Evolutionary conservation across 1,139 yeast genomes (phyloP).

Genomic region (Pichia terricola): DNA sequence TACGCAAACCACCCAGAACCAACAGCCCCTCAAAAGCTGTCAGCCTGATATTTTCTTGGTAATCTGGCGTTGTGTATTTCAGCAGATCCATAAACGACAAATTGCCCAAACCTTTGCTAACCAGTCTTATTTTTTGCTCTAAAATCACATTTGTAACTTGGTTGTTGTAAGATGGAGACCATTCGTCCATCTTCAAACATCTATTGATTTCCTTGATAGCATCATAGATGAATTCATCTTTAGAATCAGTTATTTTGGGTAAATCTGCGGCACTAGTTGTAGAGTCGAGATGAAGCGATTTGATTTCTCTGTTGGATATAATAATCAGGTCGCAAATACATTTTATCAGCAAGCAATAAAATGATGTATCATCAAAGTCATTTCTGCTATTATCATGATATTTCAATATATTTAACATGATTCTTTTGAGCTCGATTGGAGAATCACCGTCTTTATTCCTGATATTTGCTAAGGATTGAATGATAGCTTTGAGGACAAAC

Average conservation of each 20-base stretch:
- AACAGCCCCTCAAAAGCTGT: slow-evolving; percentile 66
- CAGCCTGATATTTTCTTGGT: slow-evolving; percentile 46
- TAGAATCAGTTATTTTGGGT: slow-evolving; percentile 14
- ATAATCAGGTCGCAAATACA: slow-evolving; percentile 39
- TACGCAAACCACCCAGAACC: slow-evolving; percentile 67
- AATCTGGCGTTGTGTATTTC: slow-evolving; percentile 41
- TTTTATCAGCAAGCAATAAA: slow-evolving; percentile 48
- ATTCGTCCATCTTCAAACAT: slow-evolving; percentile 70
- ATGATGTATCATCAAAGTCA: slow-evolving; percentile 63
- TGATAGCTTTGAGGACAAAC: slow-evolving; percentile 62
- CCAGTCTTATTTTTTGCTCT: slow-evolving; percentile 49
- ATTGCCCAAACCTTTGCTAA: slow-evolving; percentile 45
- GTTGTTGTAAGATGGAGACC: slow-evolving; percentile 71
- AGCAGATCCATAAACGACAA: slow-evolving; percentile 43
- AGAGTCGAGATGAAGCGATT: slow-evolving; percentile 6
- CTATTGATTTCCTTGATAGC: slow-evolving; percentile 59
- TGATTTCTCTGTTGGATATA: slow-evolving; percentile 28
- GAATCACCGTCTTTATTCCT: slow-evolving; percentile 52
- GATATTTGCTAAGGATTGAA: slow-evolving; percentile 50
- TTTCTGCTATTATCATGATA: slow-evolving; percentile 85
- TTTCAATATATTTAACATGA: slow-evolving; percentile 62
- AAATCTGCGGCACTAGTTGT: background rate
- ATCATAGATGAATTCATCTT: slow-evolving; percentile 31
- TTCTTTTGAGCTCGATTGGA: slow-evolving; percentile 52
- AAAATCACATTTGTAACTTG: slow-evolving; percentile 50